Evolutionary conservation across 1,284 basidiomycete species (phyloP).

Genomic region (Ceratobasidium sp.): DNA sequence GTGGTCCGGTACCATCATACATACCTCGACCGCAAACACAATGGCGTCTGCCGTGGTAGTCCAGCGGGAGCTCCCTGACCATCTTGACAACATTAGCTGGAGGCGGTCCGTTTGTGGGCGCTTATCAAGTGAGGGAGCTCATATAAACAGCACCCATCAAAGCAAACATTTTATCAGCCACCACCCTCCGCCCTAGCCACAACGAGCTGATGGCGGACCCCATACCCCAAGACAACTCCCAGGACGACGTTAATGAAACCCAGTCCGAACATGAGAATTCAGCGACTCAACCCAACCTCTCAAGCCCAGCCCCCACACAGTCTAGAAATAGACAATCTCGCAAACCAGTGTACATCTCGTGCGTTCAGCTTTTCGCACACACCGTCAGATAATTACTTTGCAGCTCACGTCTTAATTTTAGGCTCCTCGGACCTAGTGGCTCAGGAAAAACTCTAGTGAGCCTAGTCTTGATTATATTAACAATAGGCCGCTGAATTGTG

Average conservation of each 20-base stretch:
- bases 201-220: not conserved
- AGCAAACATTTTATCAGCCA: slow-evolving; percentile 2
- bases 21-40: no score
- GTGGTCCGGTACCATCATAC: no score
- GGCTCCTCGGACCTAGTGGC: slow-evolving; percentile 30
- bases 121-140: no score
- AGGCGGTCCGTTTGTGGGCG: no score
- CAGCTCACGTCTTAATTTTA: not conserved
- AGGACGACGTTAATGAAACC: not conserved
- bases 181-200: slow-evolving; percentile 7
- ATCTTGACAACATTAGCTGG: no score
- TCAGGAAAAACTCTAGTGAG: slow-evolving; percentile 31
- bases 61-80: no score
- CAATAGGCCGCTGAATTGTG: not conserved
- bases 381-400: not conserved
- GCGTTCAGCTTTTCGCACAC: not conserved
- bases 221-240: not conserved
- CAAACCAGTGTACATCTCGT: not conserved
- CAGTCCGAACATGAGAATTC: not conserved
- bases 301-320: not conserved
- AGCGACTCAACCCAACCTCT: not conserved
- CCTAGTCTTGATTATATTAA: not conserved
- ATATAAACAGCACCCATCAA: not conserved
- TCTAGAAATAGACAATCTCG: not conserved
- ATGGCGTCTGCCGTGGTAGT: no score